Evolutionary conservation across 495 filamentous ascomycete genomes (phyloP).

Genomic region (Hypoxylon cercidicola): DNA sequence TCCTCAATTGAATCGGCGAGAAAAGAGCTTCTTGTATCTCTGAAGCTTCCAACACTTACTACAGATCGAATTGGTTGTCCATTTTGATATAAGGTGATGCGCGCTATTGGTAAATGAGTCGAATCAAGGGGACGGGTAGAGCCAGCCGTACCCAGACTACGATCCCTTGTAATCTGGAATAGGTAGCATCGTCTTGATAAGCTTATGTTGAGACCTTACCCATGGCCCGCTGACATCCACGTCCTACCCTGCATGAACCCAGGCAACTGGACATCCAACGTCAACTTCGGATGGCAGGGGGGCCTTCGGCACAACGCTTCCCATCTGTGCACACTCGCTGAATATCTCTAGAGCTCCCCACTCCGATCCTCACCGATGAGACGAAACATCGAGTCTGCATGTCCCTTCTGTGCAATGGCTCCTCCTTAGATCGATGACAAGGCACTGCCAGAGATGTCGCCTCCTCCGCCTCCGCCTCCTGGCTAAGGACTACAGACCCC

Average conservation of each 20-base stretch:
- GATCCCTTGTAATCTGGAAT: slow-evolving; percentile 9
- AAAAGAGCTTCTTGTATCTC: too few relatives aligned
- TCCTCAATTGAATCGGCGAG: not conserved
- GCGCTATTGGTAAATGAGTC: not conserved
- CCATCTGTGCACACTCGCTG: slow-evolving; percentile 1
- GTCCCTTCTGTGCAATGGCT: slow-evolving; percentile 14
- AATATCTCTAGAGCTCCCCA: slow-evolving; percentile 19
- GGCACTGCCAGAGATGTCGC: slow-evolving; percentile 29
- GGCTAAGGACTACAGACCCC: slow-evolving; percentile 13
- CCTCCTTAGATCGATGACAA: slow-evolving; percentile 12
- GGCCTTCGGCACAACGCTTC: slow-evolving; percentile 9
- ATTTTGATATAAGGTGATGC: not conserved
- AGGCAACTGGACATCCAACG: slow-evolving; percentile 23
- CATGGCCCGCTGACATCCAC: slow-evolving; percentile 12
- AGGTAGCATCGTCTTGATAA: slow-evolving; percentile 29
- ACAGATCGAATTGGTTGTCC: not conserved
- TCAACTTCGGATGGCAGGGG: slow-evolving; percentile 38
- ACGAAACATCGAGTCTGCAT: slow-evolving; percentile 27
- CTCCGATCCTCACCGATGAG: slow-evolving; percentile 19
- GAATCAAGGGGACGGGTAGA: slow-evolving; percentile 19
- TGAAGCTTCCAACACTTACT: not conserved
- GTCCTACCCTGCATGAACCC: slow-evolving; percentile 23
- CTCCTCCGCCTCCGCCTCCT: slow-evolving; percentile 16
- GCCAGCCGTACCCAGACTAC: not conserved
- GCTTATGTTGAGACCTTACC: slow-evolving; percentile 26